Conservation (phyloP, 768 basidiomycete species). For the Lactarius sp. region DNA sequence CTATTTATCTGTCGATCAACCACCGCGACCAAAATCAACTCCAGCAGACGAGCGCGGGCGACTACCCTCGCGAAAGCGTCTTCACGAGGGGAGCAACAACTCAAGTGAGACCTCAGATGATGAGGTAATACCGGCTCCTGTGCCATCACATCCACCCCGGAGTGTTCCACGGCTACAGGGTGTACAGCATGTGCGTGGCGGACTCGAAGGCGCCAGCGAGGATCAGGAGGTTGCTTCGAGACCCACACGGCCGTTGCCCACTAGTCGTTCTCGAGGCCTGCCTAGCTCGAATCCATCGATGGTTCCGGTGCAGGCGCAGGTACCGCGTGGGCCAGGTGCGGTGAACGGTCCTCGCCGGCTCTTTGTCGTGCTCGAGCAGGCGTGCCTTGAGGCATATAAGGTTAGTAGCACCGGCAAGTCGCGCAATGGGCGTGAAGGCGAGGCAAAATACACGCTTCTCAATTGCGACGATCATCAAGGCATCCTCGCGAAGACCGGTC, state of each 20-base stretch:
- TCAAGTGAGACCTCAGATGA: slow-evolving; percentile 31
- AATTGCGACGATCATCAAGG: slow-evolving; percentile 99
- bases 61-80: slow-evolving; percentile 41
- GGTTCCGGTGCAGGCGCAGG: slow-evolving; percentile 78
- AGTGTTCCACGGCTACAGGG: neutral
- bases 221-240: slow-evolving; percentile 46
- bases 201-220: slow-evolving; percentile 36
- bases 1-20: slow-evolving; percentile 38
- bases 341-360: slow-evolving; percentile 56
- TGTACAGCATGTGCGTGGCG: slow-evolving; percentile 1
- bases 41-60: slow-evolving; percentile 55
- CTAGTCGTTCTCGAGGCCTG: slow-evolving; percentile 39
- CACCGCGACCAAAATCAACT: slow-evolving; percentile 70
- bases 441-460: slow-evolving; percentile 92
- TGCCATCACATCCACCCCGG: neutral
- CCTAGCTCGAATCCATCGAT: slow-evolving; percentile 62
- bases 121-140: slow-evolving; percentile 44
- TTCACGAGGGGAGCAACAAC: slow-evolving; percentile 17
- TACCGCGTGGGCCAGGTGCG: slow-evolving; percentile 52
- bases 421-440: slow-evolving; percentile 51
- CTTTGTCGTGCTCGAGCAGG: slow-evolving; percentile 89
- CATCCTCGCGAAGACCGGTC: slow-evolving; percentile 93
- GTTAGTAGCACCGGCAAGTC: slow-evolving; percentile 58
- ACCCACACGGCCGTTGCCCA: slow-evolving; percentile 31
- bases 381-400: slow-evolving; percentile 93